Evolutionary conservation across 768 basidiomycete species (phyloP), one percentile per base, ranked within the genome.

Genomic region (Fistulinella prunicolor): DNA sequence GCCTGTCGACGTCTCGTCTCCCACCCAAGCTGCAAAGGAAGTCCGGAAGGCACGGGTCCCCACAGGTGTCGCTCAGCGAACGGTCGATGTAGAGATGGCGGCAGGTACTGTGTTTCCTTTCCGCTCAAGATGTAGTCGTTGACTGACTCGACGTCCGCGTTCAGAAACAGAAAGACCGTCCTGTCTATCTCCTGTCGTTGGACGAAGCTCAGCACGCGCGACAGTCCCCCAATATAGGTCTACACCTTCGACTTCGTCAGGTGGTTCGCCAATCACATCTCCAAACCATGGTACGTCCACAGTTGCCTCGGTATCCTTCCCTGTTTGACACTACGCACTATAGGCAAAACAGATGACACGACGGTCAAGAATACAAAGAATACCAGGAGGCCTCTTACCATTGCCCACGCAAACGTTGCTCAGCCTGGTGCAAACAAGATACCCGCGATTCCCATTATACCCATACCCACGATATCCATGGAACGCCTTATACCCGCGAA

Each of bases 391-490:
- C 32, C 41, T 20, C 43, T 42, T 22, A 28, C 38, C 29, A 16
- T 26, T 46, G 20, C 50, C 20, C 24, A 14, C 14, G 23, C 28
- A 7, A 52, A 47, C 22, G 19, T 9, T 34, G n/a, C 4, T 37
- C 58, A 38, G 46, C 43, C 43, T 47, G 17, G 47, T 9, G 49
- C 59, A 41, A 26, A 28, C 23, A 43, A 42, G 45, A 30, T 42
- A 44, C 44, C 47, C 35, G 29, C 38, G 46, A 47, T 10, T 19
- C 43, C 49, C 23, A 42, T 50, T 12, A 45, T 14, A 26, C 43
- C 22, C 9, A 26, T 38, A 32, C 40, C 44, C 16, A 28, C 17
- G 35, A 41, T 47, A 32, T 40, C 46, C 24, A 41, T 44, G 51
- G 46, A 17, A 22, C 46, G 45, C 44, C 3, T 9, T n/a, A 50